Evolutionary conservation across 306 rosid genomes (phyloP), one percentile per base, ranked within the genome.

Genomic region (Trifolium dubium): DNA sequence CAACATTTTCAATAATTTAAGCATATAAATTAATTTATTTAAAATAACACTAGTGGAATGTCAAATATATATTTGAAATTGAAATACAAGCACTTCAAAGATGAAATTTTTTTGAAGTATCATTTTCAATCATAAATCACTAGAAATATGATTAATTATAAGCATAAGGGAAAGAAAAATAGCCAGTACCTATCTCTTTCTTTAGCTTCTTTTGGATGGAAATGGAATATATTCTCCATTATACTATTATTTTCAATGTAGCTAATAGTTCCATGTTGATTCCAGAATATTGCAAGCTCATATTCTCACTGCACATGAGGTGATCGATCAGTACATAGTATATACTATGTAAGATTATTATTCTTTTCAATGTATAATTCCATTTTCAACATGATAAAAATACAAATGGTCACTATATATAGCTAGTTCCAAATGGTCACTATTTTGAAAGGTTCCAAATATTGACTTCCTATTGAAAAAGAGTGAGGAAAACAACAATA

Each of bases 141-240:
- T 59, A 31, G 40, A 59, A 11, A 30, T 30, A 30, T 29, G 40
- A 59, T 30, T 13, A 30, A 30, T 35, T 35, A 34, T 58, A 6
- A 19, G 17, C 29, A 58, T 9, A 5, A 2, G 2, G 15, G 44
- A 62, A 39, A 37, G 31, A 18, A 64, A 53, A 70, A 41, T 63
- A 11, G n/a, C 10, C 2, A 51, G 46, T 63, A 51, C n/a, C 39
- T 11, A 51, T 62, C 65, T 61, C 34, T 49, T 49, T 47, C 12
- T 56, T 58, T 63, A 41, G n/a, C 68, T 64, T 64, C 40, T 40
- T 62, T 63, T 78, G 71, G 61, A 18, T 63, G 77, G 82, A 78
- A 78, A 18, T 63, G 77, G 82, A 78, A 78, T 63, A 78, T 71
- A 78, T 78, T 78, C 77, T 70, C 60, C 31, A 74, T 61, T 67